phyloP scores from a whole-genome alignment of 1,139 yeast species.

The Hyphopichia pseudoburtonii region DNA sequence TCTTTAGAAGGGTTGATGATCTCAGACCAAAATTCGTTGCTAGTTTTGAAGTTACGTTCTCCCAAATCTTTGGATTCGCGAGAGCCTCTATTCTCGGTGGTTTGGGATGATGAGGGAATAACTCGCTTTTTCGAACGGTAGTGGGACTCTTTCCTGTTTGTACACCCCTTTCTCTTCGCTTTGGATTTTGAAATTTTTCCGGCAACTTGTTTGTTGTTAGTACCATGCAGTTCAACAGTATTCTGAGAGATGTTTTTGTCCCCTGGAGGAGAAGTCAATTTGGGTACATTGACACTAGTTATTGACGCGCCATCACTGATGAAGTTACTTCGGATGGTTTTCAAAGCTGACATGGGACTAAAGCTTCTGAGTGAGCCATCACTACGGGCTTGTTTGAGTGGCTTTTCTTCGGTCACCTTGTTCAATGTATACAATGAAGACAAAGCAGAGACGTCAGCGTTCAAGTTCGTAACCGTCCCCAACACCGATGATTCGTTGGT shows the following conservation, averaged over 20 bases:
- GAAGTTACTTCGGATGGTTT: background rate
- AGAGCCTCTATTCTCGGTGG: too few relatives aligned
- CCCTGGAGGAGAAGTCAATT: background rate
- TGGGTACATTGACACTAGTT: background rate
- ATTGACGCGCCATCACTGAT: background rate
- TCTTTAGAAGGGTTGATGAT: conserved; percentile 70
- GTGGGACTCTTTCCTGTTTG: conserved; percentile 3
- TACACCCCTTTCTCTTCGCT: conserved; percentile 4
- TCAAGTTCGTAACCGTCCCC: conserved; percentile 38
- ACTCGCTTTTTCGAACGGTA: background rate
- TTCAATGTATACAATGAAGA: conserved; percentile 41
- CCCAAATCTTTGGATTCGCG: too few relatives aligned
- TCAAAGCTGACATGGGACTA: background rate
- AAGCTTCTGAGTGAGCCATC: conserved; percentile 12
- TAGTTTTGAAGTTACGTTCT: conserved; percentile 10
- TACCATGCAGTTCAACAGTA: too few relatives aligned
- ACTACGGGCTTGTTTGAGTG: conserved; percentile 8
- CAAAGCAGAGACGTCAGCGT: conserved; percentile 35
- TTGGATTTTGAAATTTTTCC: conserved; percentile 14
- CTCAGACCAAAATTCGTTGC: conserved; percentile 57
- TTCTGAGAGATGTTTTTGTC: background rate
- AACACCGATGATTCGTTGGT: conserved; percentile 37
- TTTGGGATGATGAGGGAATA: background rate
- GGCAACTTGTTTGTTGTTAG: background rate
- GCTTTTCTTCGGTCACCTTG: conserved; percentile 31